phyloP scores from a whole-genome alignment of 495 filamentous ascomycete genomes.

The Friedmanniomyces endolithicus region DNA sequence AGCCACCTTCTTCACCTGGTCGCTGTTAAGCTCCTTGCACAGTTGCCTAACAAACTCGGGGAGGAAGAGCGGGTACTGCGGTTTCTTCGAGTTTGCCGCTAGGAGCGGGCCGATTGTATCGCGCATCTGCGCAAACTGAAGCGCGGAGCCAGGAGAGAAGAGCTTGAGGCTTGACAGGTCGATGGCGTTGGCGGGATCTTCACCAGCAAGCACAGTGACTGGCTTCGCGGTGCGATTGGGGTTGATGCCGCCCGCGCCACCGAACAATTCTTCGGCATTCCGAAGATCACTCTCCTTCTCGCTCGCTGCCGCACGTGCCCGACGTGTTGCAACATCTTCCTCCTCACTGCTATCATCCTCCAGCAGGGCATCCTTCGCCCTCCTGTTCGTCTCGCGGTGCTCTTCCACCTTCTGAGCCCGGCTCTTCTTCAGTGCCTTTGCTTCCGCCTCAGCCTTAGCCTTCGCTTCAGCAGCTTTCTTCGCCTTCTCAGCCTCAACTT shows the following conservation, averaged over 20 bases:
- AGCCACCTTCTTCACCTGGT: slow-evolving; percentile 90
- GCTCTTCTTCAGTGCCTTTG: slow-evolving; percentile 85
- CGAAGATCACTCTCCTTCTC: slow-evolving; percentile 83
- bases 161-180: slow-evolving; percentile 67
- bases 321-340: slow-evolving; percentile 58
- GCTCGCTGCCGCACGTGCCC: slow-evolving; percentile 58
- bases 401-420: slow-evolving; percentile 83
- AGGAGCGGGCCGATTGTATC: slow-evolving; percentile 67
- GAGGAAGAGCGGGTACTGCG: slow-evolving; percentile 76
- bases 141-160: slow-evolving; percentile 81
- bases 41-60: slow-evolving; percentile 84
- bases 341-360: slow-evolving; percentile 46
- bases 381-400: slow-evolving; percentile 38
- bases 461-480: slow-evolving; percentile 75
- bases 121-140: slow-evolving; percentile 64
- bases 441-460: slow-evolving; percentile 79
- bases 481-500: slow-evolving; percentile 89
- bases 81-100: slow-evolving; percentile 62
- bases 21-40: slow-evolving; percentile 72
- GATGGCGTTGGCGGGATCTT: slow-evolving; percentile 62
- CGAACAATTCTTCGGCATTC: slow-evolving; percentile 88
- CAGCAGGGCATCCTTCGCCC: slow-evolving; percentile 36
- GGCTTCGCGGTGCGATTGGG: slow-evolving; percentile 40
- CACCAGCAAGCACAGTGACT: slow-evolving; percentile 51
- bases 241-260: slow-evolving; percentile 43